These are phyloP conservation scores for Aeminium ludgeri DNA, from an alignment of 495 filamentous ascomycete species.

Conservation along the genomic window DNA sequence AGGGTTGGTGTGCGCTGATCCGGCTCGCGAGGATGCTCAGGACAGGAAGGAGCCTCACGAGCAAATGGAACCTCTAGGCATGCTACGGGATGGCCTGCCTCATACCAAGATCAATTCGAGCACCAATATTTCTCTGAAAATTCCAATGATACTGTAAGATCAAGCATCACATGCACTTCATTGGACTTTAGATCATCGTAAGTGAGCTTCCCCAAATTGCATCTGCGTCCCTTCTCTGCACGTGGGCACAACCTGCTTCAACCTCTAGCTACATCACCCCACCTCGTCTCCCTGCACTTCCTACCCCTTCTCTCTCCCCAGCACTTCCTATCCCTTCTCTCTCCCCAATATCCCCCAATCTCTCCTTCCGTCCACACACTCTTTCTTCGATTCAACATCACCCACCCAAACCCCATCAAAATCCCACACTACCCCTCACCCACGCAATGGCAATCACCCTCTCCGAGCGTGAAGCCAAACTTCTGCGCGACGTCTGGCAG, in stretches of 20 bases:
- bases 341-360: not conserved
- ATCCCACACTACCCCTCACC: not conserved
- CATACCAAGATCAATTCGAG: not conserved
- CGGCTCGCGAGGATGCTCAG: not conserved
- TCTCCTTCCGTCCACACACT: not conserved
- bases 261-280: not conserved
- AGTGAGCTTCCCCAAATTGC: too few relatives aligned
- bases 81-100: not conserved
- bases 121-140: too few relatives aligned
- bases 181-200: too few relatives aligned
- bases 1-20: not conserved
- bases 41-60: too few relatives aligned
- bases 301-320: not conserved
- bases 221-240: too few relatives aligned
- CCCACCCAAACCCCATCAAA: not conserved
- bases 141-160: too few relatives aligned
- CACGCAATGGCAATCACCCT: conserved; percentile 1
- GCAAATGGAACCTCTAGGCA: too few relatives aligned
- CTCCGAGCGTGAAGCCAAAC: not conserved
- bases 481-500: conserved; percentile 11
- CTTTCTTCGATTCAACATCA: not conserved
- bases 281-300: not conserved
- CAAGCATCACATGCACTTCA: too few relatives aligned
- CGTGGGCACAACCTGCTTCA: too few relatives aligned
- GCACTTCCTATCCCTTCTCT: not conserved